These are phyloP conservation scores for Ogataea angusta DNA, from an alignment of 805 yeast genomes.

Conservation along the genomic window DNA sequence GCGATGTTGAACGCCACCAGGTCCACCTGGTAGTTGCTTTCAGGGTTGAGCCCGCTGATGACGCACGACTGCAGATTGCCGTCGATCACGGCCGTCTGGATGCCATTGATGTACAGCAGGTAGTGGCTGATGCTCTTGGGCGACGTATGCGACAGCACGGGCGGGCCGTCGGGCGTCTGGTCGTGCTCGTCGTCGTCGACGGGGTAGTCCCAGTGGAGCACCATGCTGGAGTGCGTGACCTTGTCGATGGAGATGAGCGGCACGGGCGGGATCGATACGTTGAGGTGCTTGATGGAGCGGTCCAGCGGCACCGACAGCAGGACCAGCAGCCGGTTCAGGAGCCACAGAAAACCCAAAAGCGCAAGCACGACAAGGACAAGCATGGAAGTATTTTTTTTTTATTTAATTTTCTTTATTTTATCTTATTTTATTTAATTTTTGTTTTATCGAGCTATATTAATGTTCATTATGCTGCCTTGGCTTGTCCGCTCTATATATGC, in stretches of 20 bases:
- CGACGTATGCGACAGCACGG: conserved; percentile 20
- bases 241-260: conserved; percentile 55
- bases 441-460: neutral
- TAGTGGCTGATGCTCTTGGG: conserved; percentile 34
- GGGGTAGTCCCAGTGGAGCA: conserved; percentile 51
- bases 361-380: conserved; percentile 20
- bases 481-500: conserved; percentile 24
- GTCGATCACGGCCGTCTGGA: conserved; percentile 32
- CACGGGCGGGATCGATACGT: conserved; percentile 52
- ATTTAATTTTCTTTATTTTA: neutral
- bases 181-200: conserved; percentile 8
- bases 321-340: conserved; percentile 26
- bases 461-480: neutral
- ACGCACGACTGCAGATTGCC: conserved; percentile 37
- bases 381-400: conserved; percentile 15
- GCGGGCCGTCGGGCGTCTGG: conserved; percentile 23
- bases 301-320: conserved; percentile 42
- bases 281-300: conserved; percentile 42
- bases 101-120: conserved; percentile 39
- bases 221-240: conserved; percentile 43
- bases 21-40: conserved; percentile 40
- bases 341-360: conserved; percentile 29
- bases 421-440: neutral
- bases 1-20: conserved; percentile 40
- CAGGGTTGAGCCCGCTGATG: conserved; percentile 32